phyloP scores from a whole-genome alignment of 192 early-diverging fungal genomes.

The Linnemannia hyalina region DNA sequence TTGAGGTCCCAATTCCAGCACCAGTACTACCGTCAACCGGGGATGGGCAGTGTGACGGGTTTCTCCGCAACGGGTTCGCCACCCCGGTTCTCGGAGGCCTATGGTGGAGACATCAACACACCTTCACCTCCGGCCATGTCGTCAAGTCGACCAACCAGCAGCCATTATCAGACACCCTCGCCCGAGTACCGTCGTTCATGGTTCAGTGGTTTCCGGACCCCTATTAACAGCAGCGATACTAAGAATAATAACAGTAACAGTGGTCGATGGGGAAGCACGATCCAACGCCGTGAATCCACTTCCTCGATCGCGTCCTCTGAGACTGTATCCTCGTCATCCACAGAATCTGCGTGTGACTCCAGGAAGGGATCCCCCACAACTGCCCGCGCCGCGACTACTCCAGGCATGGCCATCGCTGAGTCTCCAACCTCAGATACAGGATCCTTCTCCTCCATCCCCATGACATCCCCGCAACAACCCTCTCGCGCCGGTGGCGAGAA shows the following conservation, averaged over 20 bases:
- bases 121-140: background rate
- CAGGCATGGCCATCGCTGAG: background rate
- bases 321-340: slow-evolving; percentile 29
- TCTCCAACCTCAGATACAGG: background rate
- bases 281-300: slow-evolving; percentile 19
- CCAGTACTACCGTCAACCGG: slow-evolving; percentile 18
- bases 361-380: background rate
- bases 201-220: slow-evolving; percentile 1
- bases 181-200: slow-evolving; percentile 27
- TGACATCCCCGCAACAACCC: background rate
- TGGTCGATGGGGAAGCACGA: background rate
- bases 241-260: slow-evolving; percentile 1
- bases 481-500: background rate
- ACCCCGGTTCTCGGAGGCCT: slow-evolving; percentile 11
- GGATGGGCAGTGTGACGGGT: background rate
- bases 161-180: background rate
- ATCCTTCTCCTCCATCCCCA: background rate
- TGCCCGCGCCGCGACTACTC: background rate
- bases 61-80: slow-evolving; percentile 13
- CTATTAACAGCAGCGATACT: background rate
- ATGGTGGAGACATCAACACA: background rate
- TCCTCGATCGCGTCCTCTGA: slow-evolving; percentile 35
- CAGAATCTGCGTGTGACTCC: background rate
- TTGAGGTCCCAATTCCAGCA: slow-evolving; percentile 27
- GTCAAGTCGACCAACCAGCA: background rate